phyloP scores from a whole-genome alignment of 306 rosid species.

The Cicer arietinum region DNA sequence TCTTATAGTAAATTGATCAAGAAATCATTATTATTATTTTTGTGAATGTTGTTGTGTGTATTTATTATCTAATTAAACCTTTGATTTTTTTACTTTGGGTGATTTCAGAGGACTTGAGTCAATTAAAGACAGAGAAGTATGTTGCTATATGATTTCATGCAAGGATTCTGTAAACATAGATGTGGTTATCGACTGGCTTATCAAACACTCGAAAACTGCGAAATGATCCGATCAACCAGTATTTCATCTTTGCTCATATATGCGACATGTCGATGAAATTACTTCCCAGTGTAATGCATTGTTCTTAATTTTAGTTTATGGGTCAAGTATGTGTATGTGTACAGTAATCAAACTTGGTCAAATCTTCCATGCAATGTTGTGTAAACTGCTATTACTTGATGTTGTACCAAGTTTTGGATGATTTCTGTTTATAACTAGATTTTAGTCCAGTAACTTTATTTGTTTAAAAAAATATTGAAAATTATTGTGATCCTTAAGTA shows the following conservation, averaged over 20 bases:
- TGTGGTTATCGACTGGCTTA: conserved; percentile 92
- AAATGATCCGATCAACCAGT: conserved; percentile 47
- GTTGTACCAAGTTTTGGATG: neutral
- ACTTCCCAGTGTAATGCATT: conserved; percentile 38
- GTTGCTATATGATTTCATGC: conserved; percentile 98
- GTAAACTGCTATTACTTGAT: conserved; percentile 9
- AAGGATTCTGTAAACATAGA: conserved; percentile 94
- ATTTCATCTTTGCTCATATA: conserved; percentile 33
- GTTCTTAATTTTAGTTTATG: conserved; percentile 37
- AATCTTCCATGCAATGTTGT: conserved; percentile 34
- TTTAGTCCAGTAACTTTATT: conserved; percentile 5
- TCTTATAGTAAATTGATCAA: conserved; percentile 12
- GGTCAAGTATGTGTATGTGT: conserved; percentile 36
- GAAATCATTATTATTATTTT: neutral
- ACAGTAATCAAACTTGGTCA: conserved; percentile 34
- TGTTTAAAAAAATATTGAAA: conserved; percentile 22
- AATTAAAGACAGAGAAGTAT: conserved; percentile 77
- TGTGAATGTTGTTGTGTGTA: neutral
- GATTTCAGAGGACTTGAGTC: conserved; percentile 84
- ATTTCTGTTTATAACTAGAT: conserved; percentile 17
- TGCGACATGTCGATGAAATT: conserved; percentile 30
- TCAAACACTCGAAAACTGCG: conserved; percentile 89
- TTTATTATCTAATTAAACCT: conserved; percentile 19
- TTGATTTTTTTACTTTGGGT: conserved; percentile 37
- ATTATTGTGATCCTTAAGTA: neutral